Base-by-base conservation (phyloP, 1,139 yeast genomes). In the Taiozyma sp. region DNA sequence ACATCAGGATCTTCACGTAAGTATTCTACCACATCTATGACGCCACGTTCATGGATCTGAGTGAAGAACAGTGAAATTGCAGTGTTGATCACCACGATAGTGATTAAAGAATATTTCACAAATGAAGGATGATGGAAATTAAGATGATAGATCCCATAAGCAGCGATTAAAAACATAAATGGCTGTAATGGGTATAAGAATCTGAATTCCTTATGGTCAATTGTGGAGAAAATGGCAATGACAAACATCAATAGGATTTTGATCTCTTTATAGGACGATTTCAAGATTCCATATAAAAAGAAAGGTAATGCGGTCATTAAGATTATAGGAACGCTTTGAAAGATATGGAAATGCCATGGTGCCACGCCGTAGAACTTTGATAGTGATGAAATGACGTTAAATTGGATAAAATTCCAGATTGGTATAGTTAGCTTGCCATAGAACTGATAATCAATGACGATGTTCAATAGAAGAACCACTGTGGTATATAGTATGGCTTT, bases 161-260 rank as follows among this genome's bases (percentile, higher is more conserved):
- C 66, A 0, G 79, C 57, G 28, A 74, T 58, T 1, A 71, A 49
- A 30, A 86, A 72, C 51, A 90, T 70, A 2, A 91, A 63, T 2
- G 99, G 98, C 67, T 89, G 84, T 50, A 93, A 66, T 2, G 96
- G 96, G 61, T 84, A 88, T n/a, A 93, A 74, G 65, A 95, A 95
- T 46, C 99, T 76, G 60, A 90, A 87, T 64, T 95, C 99, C 65
- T 95, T 95, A 68, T 95, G 99, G 14, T 77, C 72, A 22, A 93
- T 77, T 3, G 72, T 52, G 0, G 97, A 87, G 59, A 87, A 90
- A 0, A 76, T 71, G 0, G 69, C 51, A 1, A 86, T 52, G 41
- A 84, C 82, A 3, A 74, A 48, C 57, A 71, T 49, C 13, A 67
- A 52, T 0, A 65, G 54, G 10, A 66, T 48, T 16, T 61, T 56